Evolutionary conservation across 768 basidiomycete genomes (phyloP), one percentile per base, ranked within the genome.

Genomic region (Galerina sulciceps): DNA sequence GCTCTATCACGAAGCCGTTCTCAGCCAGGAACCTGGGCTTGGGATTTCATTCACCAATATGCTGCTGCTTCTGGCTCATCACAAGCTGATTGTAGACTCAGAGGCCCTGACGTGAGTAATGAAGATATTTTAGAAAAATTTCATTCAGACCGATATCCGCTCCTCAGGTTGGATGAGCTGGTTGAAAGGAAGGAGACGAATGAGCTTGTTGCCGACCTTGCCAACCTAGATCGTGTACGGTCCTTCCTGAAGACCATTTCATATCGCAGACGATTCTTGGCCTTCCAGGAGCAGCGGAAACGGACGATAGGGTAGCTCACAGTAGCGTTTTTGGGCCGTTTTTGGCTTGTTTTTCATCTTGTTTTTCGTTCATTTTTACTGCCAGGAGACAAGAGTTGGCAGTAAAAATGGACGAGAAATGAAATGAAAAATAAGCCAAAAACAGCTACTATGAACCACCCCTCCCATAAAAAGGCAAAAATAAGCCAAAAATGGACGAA

Each of bases 31-130:
- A 59, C 82, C 80, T 34, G 86, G 87, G 1, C 81, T 85, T 50
- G 95, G 95, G 9, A 93, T 99, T 59, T 91, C 93, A 20, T 98
- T 98, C 78, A 92, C 88, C 1, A 84, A 87, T 45, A 96, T 96
- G 92, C 81, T 99, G 2, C 69, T 90, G 36, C 75, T 98, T 44
- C 77, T 99, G 40, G 90, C 93, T 1, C 96, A 97, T 70, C 89
- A 98, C 76, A 95, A 93, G 71, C 76, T 99, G 51, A 94, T 98
- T 61, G 84, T 93, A 49, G 94, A 97, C 73, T 85, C 85, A 22
- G 91, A 94, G 31, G 96, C 96, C 11, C 75, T 99, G 23, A 83
- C 87, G 96, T 96, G 71, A 69, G 93, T 84, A 22, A 37, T 43
- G 20, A 46, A 40, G 18, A 44, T 54, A n/a, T 44, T 26, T 54